A percentile compares a stretch with the other conserved stretches of the same genome.
Conservation (phyloP, 2,329 filamentous ascomycete species). For the Cladophialophora exuberans region DNA sequence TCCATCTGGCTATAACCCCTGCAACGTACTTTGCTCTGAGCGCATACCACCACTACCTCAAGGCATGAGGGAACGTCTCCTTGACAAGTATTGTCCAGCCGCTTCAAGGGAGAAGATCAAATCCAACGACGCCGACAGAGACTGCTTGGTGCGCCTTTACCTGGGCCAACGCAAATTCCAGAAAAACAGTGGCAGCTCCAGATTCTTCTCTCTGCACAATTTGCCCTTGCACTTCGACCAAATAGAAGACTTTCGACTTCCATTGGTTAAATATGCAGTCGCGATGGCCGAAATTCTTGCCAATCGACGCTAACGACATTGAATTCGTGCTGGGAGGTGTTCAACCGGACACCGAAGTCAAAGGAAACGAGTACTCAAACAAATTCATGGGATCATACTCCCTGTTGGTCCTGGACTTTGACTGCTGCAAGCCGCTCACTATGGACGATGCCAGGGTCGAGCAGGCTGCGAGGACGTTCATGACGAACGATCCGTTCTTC, state of each 20-base stretch:
- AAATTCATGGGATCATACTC: conserved; percentile 34
- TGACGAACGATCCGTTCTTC: conserved; percentile 57
- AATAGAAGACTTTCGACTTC: conserved; percentile 49
- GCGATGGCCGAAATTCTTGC: conserved; percentile 57
- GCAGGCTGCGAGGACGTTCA: conserved; percentile 50
- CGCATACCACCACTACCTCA: conserved; percentile 41
- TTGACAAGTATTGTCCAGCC: conserved; percentile 41
- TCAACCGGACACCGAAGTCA: neutral
- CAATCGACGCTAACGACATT: conserved; percentile 57
- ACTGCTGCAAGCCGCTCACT: conserved; percentile 43
- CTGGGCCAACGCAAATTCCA: conserved; percentile 44
- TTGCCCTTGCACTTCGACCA: conserved; percentile 56
- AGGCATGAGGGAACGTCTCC: conserved; percentile 36
- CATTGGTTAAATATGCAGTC: conserved; percentile 42
- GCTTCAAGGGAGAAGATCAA: conserved; percentile 32
- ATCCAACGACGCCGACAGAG: conserved; percentile 41
- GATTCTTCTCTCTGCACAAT: conserved; percentile 50
- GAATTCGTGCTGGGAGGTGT: conserved; percentile 56
- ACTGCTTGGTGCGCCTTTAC: conserved; percentile 57
- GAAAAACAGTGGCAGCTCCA: conserved; percentile 25
- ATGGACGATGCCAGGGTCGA: conserved; percentile 48
- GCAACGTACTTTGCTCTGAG: conserved; percentile 40
- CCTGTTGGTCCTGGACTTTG: conserved; percentile 56
- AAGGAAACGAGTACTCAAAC: neutral
- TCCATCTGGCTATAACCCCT: conserved; percentile 12